Conservation (phyloP, 495 filamentous ascomycete genomes). For the Acidiella bohemica region DNA sequence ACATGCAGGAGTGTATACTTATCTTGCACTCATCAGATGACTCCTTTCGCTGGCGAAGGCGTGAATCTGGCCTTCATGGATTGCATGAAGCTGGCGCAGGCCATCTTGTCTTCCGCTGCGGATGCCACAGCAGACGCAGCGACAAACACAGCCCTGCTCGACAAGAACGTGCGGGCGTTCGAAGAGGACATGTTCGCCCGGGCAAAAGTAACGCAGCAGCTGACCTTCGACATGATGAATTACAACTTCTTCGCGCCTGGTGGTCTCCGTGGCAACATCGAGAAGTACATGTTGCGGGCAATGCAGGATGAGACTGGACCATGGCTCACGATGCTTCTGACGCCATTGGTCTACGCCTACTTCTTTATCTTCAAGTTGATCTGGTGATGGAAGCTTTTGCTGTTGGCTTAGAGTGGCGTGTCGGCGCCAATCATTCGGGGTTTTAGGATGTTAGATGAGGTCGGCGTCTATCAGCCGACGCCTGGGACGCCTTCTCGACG, state of each 20-base stretch:
- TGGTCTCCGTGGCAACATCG: slow-evolving; percentile 18
- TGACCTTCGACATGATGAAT: slow-evolving; percentile 20
- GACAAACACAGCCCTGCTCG: slow-evolving; percentile 4
- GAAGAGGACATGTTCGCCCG: slow-evolving; percentile 22
- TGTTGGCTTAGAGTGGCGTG: too few species aligned
- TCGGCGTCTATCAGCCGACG: too few species aligned
- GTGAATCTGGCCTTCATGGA: slow-evolving; percentile 49
- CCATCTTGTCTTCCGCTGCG: slow-evolving; percentile 11
- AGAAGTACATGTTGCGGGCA: slow-evolving; percentile 15
- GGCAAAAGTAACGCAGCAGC: slow-evolving; percentile 9
- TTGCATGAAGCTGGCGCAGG: slow-evolving; percentile 36
- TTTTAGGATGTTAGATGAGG: too few species aligned
- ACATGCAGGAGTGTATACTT: too few species aligned
- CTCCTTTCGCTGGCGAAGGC: slow-evolving; percentile 48
- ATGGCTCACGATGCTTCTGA: slow-evolving; percentile 1
- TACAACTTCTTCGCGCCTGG: slow-evolving; percentile 22
- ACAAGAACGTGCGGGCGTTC: slow-evolving; percentile 12
- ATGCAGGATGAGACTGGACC: slow-evolving; percentile 7
- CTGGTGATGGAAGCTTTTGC: too few species aligned
- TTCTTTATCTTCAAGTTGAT: slow-evolving; percentile 18
- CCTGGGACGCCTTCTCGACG: too few species aligned
- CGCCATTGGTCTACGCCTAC: slow-evolving; percentile 12
- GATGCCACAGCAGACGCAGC: neutral
- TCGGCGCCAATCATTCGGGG: too few species aligned
- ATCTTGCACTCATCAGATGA: too few species aligned